A percentile compares a stretch with the other conserved stretches of the same genome.
These are phyloP conservation scores for Chaetoceros muelleri DNA, from an alignment of 108 stramenopile species.

Conservation along the genomic window DNA sequence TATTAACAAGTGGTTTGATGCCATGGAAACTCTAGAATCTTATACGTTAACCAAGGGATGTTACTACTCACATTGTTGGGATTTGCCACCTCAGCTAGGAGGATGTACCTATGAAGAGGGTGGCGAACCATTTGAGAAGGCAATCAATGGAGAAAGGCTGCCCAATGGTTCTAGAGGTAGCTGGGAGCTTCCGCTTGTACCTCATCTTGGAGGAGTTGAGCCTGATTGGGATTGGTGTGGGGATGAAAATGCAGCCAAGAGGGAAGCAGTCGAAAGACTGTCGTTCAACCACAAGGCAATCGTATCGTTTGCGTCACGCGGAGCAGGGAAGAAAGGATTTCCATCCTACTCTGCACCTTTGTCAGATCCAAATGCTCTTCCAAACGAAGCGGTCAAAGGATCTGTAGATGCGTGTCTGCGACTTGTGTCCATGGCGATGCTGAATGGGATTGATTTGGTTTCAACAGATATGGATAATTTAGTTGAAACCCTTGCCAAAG, in stretches of 20 bases:
- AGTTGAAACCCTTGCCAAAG: constrained; percentile 27
- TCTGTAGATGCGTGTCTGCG: constrained; percentile 52
- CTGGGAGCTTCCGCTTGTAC: constrained; percentile 62
- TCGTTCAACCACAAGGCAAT: constrained; percentile 67
- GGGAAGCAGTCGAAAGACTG: constrained; percentile 78
- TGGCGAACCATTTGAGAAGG: constrained; percentile 41
- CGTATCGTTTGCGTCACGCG: constrained; percentile 79
- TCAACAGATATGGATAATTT: constrained; percentile 29
- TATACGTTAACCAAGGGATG: constrained; percentile 84
- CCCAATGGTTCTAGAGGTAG: constrained; percentile 40
- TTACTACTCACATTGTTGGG: constrained; percentile 90
- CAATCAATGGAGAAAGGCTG: constrained; percentile 51
- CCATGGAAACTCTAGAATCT: constrained; percentile 69
- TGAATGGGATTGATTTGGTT: constrained; percentile 34
- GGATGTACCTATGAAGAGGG: constrained; percentile 64
- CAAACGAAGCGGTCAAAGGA: constrained; percentile 42
- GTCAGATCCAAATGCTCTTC: constrained; percentile 76
- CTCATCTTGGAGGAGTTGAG: constrained; percentile 64
- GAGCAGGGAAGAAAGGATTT: constrained; percentile 70
- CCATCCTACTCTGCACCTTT: constrained; percentile 71
- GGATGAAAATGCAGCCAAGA: constrained; percentile 50
- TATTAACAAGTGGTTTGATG: constrained; percentile 87
- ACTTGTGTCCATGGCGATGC: constrained; percentile 45
- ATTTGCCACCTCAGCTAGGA: constrained; percentile 92
- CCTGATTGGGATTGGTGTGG: constrained; percentile 69